phyloP scores from a whole-genome alignment of 345 rosid genomes.

The Theobroma cacao region DNA sequence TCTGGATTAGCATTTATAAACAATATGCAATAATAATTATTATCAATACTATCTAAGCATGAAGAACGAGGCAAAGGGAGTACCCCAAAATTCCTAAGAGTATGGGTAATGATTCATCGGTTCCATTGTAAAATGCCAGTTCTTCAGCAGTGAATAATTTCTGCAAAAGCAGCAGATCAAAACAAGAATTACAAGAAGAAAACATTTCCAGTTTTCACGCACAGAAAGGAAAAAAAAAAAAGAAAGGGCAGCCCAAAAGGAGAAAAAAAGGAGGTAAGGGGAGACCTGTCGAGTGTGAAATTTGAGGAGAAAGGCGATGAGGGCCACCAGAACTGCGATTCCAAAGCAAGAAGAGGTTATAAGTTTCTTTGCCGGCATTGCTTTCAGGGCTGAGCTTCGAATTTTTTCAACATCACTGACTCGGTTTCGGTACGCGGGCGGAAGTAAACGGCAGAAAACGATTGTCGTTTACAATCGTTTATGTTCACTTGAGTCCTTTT shows the following conservation, averaged over 20 bases:
- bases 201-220: background rate
- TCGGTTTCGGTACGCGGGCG: background rate
- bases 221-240: background rate
- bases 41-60: background rate
- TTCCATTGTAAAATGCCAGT: slow-evolving; percentile 75
- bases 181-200: background rate
- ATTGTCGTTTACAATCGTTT: too few species aligned
- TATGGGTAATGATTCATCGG: slow-evolving; percentile 65
- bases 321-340: slow-evolving; percentile 38
- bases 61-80: background rate
- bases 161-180: slow-evolving; percentile 19
- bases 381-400: background rate
- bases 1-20: background rate
- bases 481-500: too few species aligned
- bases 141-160: slow-evolving; percentile 69
- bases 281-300: slow-evolving; percentile 40
- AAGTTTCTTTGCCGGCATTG: slow-evolving; percentile 20
- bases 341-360: slow-evolving; percentile 37
- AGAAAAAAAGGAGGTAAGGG: slow-evolving; percentile 1
- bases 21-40: background rate
- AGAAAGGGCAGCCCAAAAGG: background rate
- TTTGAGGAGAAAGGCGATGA: slow-evolving; percentile 47
- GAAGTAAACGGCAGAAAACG: too few species aligned
- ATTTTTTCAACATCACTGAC: background rate
- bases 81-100: slow-evolving; percentile 90